A percentile compares a stretch with the other conserved stretches of the same genome.
phyloP scores from a whole-genome alignment of 768 basidiomycete species.

The Lyophyllum decastes region DNA sequence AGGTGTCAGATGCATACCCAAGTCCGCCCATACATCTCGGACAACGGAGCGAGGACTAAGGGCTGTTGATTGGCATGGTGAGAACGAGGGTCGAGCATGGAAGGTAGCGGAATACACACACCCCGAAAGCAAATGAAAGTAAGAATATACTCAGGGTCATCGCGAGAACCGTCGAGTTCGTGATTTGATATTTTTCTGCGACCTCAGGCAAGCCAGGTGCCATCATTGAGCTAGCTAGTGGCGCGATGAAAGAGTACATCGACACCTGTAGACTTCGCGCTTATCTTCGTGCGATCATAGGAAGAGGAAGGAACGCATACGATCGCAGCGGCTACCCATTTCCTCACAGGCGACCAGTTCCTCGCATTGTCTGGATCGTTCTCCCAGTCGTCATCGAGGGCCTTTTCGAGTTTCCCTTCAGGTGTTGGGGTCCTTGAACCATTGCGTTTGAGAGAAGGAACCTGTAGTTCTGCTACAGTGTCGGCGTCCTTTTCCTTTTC shows the following conservation, averaged over 20 bases:
- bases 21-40: constrained; percentile 70
- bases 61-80: constrained; percentile 32
- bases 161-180: constrained; percentile 49
- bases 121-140: constrained; percentile 65
- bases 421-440: not conserved
- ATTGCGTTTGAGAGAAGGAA: not conserved
- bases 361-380: constrained; percentile 61
- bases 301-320: constrained; percentile 36
- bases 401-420: constrained; percentile 32
- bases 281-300: not conserved
- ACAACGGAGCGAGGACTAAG: constrained; percentile 63
- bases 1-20: constrained; percentile 37
- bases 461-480: not conserved
- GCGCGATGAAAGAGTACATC: constrained; percentile 55
- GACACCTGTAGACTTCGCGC: constrained; percentile 42
- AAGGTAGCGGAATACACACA: constrained; percentile 21
- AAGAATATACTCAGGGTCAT: constrained; percentile 69
- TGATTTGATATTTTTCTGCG: constrained; percentile 52
- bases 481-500: not conserved
- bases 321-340: constrained; percentile 56
- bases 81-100: not conserved
- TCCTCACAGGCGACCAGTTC: constrained; percentile 59
- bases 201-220: constrained; percentile 66
- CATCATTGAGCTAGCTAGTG: constrained; percentile 60
- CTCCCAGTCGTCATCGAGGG: constrained; percentile 55